Base-by-base conservation (phyloP, 164 flowering plant species). In the Malania oleifera region DNA sequence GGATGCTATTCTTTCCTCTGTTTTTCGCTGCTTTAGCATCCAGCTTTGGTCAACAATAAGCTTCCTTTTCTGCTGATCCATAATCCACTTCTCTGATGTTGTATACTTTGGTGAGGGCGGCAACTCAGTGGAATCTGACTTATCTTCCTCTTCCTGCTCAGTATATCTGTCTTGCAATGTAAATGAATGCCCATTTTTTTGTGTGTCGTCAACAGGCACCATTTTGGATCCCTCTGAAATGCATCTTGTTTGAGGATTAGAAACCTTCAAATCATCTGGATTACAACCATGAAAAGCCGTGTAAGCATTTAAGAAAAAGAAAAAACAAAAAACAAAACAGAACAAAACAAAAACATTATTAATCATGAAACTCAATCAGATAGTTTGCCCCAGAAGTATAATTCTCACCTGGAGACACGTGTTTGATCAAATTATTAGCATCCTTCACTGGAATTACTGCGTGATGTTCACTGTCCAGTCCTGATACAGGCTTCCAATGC, bases 61-160 rank as follows among this genome's bases (percentile, higher is more conserved):
- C 65, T 75, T 95, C 58, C 76, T 78, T 75, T 80, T 89, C 67
- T 77, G 85, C 44, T 77, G 81, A 66, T 76, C 89, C 82, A 80
- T 75, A 45, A 95, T 79, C 93, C 95, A 91, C 72, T 80, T 91
- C 69, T 89, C 96, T 24, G 83, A 73, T 60, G 87, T 83, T 14
- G 95, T 86, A 59, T 82, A 73, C 76, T 76, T 85, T 37, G 92
- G 88, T 56, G 89, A 71, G 56, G 86, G 72, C 31, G 73, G 71
- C 43, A 69, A 54, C 53, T 73, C 78, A 47, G 65, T 52, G 45
- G 65, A 48, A 5, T 66, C 27, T 38, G 74, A 75, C 31, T 25
- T 59, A 44, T 76, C 73, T 24, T 78, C 86, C 25, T 73, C 82
- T 57, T 73, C 82, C 52, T 64, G 69, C 18, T 75, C 84, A 18